Evolutionary conservation across 139 green algal species (phyloP), one percentile per base, ranked within the genome.

Genomic region (Nannochloris sp.): DNA sequence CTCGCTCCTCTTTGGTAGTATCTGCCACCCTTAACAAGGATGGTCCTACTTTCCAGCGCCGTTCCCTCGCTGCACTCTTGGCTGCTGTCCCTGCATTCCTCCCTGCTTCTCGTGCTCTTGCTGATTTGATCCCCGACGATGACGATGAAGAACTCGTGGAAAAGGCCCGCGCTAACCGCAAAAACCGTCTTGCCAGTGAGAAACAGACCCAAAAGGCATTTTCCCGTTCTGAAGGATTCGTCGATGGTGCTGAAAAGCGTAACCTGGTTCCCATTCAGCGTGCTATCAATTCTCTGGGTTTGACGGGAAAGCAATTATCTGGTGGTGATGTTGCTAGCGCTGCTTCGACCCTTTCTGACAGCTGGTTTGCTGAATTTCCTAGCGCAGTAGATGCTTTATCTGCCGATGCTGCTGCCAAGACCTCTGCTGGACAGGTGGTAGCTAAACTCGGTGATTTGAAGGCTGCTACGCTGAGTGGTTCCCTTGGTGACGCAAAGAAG

Each of bases 81-180:
- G 70, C 62, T 9, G 61, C 63, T n/a, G 54, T 27, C 2, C 70
- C 62, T 3, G n/a, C 60, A 36, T 58, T 70, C 39, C 38, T 65
- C 33, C 30, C 48, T 9, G 38, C 62, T 24, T 32, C 30, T 31
- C 55, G 39, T 14, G 75, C 72, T 1, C 39, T 70, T 35, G 74
- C 83, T 2, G n/a, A n/a, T n/a, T 68, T 87, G 1, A 82, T 87
- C 39, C 82, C 82, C 2, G 82, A 90, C 42, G 84, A 90, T 61
- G 84, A 90, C 39, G 84, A 90, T 67, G 80, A 87, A 75, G 82
- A 89, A 55, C 61, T 90, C 51, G 45, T 90, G 10, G 67, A 76
- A 62, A 79, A 73, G 59, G 84, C 84, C 19, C 81, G 80, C 45
- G 80, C 78, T 31, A 89, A 85, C 60, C 75, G 85, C 30, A 69